phyloP scores from a whole-genome alignment of 176 grass and related monocot genomes.

The Oryza punctata region DNA sequence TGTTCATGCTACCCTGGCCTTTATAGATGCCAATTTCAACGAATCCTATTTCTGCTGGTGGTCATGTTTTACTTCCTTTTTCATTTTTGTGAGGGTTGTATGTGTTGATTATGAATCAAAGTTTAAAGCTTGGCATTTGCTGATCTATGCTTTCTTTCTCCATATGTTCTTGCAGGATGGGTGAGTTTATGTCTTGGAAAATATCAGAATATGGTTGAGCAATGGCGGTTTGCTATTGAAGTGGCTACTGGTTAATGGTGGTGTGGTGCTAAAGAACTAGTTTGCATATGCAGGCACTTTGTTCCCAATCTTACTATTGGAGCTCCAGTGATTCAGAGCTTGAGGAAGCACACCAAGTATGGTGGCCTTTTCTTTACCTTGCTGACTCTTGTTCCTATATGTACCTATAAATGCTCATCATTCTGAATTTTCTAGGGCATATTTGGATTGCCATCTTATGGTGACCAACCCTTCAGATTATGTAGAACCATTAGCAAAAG shows the following conservation, averaged over 20 bases:
- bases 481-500: constrained; percentile 76
- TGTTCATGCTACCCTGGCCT: too few species aligned
- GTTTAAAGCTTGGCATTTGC: neutral
- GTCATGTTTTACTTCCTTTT: neutral
- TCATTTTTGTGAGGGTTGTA: neutral
- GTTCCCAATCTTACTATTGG: constrained; percentile 97
- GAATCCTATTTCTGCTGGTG: neutral
- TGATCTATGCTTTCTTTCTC: constrained; percentile 9
- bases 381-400: neutral
- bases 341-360: constrained; percentile 94
- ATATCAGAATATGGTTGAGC: neutral
- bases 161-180: constrained; percentile 66
- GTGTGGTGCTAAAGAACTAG: neutral
- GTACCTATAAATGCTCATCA: neutral
- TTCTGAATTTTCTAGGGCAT: constrained; percentile 66
- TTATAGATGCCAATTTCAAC: neutral
- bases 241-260: too few species aligned
- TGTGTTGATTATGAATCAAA: neutral
- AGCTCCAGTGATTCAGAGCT: constrained; percentile 81
- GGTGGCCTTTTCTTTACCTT: constrained; percentile 7
- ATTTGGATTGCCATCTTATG: constrained; percentile 99
- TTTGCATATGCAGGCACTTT: constrained; percentile 71
- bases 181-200: constrained; percentile 39
- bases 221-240: constrained; percentile 8
- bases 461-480: constrained; percentile 95